Evolutionary conservation across 129 eudicot genomes (phyloP), one percentile per base, ranked within the genome.

Genomic region (Pulicaria dysenterica): DNA sequence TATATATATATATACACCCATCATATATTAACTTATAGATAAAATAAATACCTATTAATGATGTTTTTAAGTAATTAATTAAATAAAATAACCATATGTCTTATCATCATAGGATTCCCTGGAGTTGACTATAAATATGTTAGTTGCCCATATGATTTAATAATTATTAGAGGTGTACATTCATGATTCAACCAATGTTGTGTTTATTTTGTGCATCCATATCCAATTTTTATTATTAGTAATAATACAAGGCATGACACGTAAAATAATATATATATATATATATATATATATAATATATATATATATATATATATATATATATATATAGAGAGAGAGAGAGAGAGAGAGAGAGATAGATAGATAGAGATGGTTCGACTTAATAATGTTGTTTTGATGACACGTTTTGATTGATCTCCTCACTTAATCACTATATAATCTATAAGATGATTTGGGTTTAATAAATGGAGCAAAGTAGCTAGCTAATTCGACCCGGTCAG

Each of bases 81-180:
- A 16, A 69, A 53, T 63, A 63, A 63, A 38, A 64, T 73, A 46
- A 60, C 39, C 46, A 58, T 57, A 15, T 68, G 60, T 58, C 36
- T 56, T 50, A 74, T 42, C 39, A 67, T 57, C 74, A 76, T 76
- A 67, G 74, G 80, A 76, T 76, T 67, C 74, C 75, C 6, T 44
- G 34, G 10, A 37, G 80, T 76, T 76, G 66, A 57, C 73, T 67
- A 6, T 58, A 67, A 64, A 12, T 67, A 46, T 8, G 45, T 64
- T 64, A 63, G 73, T 64, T 64, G 79, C 72, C 64, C 55, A 53
- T 74, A 47, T 17, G 70, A 73, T 75, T 58, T 56, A 43, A 19
- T 61, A 56, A 70, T 57, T 56, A 56, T 17, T 56, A 12, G 73
- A 37, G 56, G 40, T 12, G 65, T 57, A 46, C 14, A 42, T 19